Percentiles rank a stretch among this genome's conserved stretches.
phyloP scores from a whole-genome alignment of 2,329 filamentous ascomycete genomes.

The Apiospora kogelbergensis region DNA sequence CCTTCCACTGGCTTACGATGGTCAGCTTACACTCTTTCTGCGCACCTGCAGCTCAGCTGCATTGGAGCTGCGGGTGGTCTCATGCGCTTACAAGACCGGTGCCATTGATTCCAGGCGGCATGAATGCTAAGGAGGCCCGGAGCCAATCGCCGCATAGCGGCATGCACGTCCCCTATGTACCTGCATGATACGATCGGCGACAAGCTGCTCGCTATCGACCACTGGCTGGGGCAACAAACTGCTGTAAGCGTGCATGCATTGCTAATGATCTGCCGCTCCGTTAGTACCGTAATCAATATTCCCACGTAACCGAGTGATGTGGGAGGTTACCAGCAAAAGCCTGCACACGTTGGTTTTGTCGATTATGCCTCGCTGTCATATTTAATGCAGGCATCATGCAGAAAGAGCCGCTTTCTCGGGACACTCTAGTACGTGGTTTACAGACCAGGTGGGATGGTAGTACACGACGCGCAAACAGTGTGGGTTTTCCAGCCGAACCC shows the following conservation, averaged over 20 bases:
- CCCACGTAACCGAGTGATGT: neutral
- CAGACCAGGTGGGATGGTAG: neutral
- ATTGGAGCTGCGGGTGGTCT: conserved; percentile 2
- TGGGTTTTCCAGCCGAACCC: neutral
- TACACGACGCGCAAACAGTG: conserved; percentile 4
- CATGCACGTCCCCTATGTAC: conserved; percentile 4
- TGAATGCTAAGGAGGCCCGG: conserved; percentile 4
- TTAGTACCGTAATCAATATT: conserved; percentile 1
- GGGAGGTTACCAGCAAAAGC: neutral
- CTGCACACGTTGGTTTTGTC: neutral
- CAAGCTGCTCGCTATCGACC: conserved; percentile 1
- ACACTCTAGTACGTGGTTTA: neutral
- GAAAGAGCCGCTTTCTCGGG: neutral
- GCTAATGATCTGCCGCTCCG: conserved; percentile 1
- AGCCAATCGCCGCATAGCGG: neutral
- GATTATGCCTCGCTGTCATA: neutral
- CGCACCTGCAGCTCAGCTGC: conserved; percentile 1
- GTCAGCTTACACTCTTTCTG: neutral
- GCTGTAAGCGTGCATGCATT: neutral
- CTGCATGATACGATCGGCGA: conserved; percentile 6
- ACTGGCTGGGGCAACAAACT: neutral
- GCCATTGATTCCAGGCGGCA: conserved; percentile 1
- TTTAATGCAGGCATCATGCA: neutral
- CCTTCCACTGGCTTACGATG: neutral
- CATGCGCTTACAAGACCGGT: neutral